Base-by-base conservation (phyloP, 1,139 yeast species). In the Lizanozyma gosingica region DNA sequence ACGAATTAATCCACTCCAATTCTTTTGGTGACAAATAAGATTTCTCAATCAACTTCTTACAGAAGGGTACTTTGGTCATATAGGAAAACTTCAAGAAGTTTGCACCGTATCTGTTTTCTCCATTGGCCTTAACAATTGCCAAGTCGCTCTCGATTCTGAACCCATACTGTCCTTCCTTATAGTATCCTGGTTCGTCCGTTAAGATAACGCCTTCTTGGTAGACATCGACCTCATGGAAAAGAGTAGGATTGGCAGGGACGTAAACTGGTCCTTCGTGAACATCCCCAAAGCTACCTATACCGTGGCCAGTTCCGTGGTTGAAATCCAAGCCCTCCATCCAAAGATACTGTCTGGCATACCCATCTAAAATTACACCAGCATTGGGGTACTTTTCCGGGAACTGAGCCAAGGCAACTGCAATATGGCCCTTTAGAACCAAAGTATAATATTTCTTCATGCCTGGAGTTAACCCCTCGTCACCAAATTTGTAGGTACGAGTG, bases 231-330 rank as follows among this genome's bases (percentile, higher is more conserved):
- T 42, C 40, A 22, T 22, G 6, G 11, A 22, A 22, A 22, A 22
- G 6, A 6, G 29, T 22, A 6, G 50, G 43, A n/a, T 54, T 53
- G 2, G 71, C 65, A 0, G 74, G 74, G 40, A 76, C 63, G 35
- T 67, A 73, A 41, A 76, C 60, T 0, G 82, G 82, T 0, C 73
- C 71, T 42, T 77, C 78, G 48, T 76, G 82, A 4, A 76, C 81
- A 49, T 67, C 63, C 3, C 79, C 76, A 55, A 69, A 76, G 37
- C 75, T 65, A 8, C 79, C 81, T 3, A 76, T 73, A 1, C 82
- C 82, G 52, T 76, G 82, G 0, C 82, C 81, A 1, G 80, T 70
- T 4, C 82, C 82, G 53, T 76, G 82, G 41, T 70, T 71, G 49
- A 67, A 76, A 47, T 70, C 75, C 38, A 71, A 55, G 0, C 81